These are phyloP conservation scores for Cenchrus americanus DNA, from an alignment of 176 grass and related monocot genomes.

Conservation along the genomic window DNA sequence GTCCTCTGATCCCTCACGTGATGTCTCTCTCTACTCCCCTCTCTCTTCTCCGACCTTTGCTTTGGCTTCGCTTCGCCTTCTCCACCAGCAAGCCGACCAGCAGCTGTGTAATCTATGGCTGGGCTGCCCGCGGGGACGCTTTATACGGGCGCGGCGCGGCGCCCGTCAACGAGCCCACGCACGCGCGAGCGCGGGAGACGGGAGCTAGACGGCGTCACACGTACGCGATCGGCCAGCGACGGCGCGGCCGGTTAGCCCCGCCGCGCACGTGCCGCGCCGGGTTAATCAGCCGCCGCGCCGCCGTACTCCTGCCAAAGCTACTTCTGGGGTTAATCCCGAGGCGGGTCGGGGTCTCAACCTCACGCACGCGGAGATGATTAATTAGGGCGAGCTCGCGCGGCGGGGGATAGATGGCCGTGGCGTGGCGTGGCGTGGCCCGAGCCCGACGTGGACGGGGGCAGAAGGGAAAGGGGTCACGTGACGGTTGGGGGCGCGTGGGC, in stretches of 20 bases:
- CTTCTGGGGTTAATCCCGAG: constrained; percentile 34
- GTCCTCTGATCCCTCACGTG: neutral
- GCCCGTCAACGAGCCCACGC: neutral
- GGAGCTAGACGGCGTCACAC: neutral
- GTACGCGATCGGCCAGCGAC: no score
- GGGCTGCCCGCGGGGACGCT: neutral
- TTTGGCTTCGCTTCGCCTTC: constrained; percentile 16
- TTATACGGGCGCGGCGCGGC: constrained; percentile 56
- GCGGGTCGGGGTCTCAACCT: neutral
- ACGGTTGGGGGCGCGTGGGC: constrained; percentile 30
- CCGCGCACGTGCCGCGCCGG: constrained; percentile 38
- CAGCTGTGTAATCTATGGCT: neutral
- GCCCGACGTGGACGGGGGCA: neutral
- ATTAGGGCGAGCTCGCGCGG: neutral
- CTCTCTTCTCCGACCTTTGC: neutral
- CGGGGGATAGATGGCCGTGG: neutral
- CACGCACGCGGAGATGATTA: neutral
- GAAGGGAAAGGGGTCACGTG: constrained; percentile 37
- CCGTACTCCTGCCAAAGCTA: constrained; percentile 7
- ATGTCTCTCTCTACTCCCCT: neutral
- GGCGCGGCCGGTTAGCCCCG: neutral
- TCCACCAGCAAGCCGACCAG: neutral
- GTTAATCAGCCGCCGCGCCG: neutral
- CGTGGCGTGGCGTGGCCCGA: neutral
- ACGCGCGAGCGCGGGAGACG: neutral